Evolutionary conservation across 2,329 filamentous ascomycete genomes (phyloP).

Genomic region (Penicillium crustosum): DNA sequence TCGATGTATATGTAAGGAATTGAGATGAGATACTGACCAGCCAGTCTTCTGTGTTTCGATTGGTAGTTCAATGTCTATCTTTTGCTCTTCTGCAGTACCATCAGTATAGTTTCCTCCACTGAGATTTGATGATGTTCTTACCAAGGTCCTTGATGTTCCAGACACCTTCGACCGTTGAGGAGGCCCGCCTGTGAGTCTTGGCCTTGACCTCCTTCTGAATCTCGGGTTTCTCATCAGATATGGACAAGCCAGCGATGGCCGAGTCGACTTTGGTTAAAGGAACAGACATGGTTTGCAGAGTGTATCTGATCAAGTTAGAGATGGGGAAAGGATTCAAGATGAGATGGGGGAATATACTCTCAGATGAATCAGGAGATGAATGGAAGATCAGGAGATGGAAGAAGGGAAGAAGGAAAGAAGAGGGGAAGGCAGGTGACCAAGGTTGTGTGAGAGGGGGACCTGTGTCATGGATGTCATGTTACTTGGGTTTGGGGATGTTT

Average conservation of each 20-base stretch:
- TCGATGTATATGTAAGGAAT: not conserved
- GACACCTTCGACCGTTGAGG: conserved; percentile 71
- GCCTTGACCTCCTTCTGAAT: conserved; percentile 43
- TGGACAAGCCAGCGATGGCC: conserved; percentile 75
- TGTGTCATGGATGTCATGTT: conserved; percentile 27
- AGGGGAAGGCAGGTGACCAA: conserved; percentile 34
- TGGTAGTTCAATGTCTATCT: conserved; percentile 35
- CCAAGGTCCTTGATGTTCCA: conserved; percentile 83
- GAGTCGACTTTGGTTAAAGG: conserved; percentile 88
- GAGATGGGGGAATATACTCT: conserved; percentile 6
- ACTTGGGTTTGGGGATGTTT: not conserved
- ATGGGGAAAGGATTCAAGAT: conserved; percentile 6
- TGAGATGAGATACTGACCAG: conserved; percentile 26
- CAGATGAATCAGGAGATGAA: conserved; percentile 8
- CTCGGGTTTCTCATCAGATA: conserved; percentile 59
- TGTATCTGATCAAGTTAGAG: not conserved
- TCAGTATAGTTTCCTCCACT: not conserved
- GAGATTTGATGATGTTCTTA: conserved; percentile 49
- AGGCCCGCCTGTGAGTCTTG: conserved; percentile 64
- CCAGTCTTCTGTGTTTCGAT: conserved; percentile 40
- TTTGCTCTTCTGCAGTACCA: conserved; percentile 27
- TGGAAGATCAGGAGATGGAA: conserved; percentile 11
- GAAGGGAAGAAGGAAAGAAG: conserved; percentile 5
- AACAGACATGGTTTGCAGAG: conserved; percentile 52
- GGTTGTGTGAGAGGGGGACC: conserved; percentile 7